Percentiles rank a stretch among this genome's conserved stretches.
phyloP scores from a whole-genome alignment of 2,329 filamentous ascomycete species.

The Aureobasidium lini region DNA sequence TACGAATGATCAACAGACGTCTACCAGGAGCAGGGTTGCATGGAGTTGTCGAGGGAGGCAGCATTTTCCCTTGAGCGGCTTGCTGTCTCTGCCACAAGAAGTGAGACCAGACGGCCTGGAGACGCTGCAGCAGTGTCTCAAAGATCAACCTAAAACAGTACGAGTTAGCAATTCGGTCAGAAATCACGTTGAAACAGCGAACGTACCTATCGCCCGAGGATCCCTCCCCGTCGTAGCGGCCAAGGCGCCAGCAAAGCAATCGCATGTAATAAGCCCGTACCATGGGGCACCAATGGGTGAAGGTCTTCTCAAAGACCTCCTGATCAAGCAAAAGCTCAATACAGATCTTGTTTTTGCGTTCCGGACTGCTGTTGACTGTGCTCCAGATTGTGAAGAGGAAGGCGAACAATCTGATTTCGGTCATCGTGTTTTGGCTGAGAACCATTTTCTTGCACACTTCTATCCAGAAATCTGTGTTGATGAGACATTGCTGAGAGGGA shows the following conservation, averaged over 20 bases:
- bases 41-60: conserved; percentile 67
- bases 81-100: conserved; percentile 67
- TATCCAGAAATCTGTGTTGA: conserved; percentile 83
- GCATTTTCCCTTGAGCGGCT: conserved; percentile 48
- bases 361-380: conserved; percentile 56
- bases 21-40: conserved; percentile 78
- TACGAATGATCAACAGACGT: conserved; percentile 80
- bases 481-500: conserved; percentile 37
- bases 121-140: conserved; percentile 55
- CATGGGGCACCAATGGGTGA: conserved; percentile 95
- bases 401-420: conserved; percentile 75
- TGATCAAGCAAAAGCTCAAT: conserved; percentile 68
- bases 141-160: conserved; percentile 55
- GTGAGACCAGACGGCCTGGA: conserved; percentile 69
- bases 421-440: conserved; percentile 79
- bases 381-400: conserved; percentile 79
- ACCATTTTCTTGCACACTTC: conserved; percentile 72
- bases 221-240: conserved; percentile 62
- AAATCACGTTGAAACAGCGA: too few relatives aligned
- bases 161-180: background rate
- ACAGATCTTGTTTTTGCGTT: conserved; percentile 63
- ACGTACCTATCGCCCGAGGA: conserved; percentile 28
- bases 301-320: conserved; percentile 69
- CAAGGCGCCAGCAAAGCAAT: conserved; percentile 81
- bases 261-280: conserved; percentile 89